phyloP scores from a whole-genome alignment of 2,329 filamentous ascomycete genomes.

The Arachnomyces sp. region DNA sequence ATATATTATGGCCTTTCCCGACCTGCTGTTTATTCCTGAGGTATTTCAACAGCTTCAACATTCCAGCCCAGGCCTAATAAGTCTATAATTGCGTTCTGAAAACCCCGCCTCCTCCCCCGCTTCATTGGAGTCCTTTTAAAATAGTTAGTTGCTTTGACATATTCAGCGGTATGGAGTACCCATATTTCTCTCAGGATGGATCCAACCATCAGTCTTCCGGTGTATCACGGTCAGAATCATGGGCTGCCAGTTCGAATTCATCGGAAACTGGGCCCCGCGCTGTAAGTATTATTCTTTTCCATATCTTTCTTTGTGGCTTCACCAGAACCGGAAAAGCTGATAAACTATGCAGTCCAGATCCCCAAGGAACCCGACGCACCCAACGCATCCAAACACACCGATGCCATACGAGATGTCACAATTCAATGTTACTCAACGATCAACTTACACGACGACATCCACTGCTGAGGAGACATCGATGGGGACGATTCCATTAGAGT shows the following conservation, averaged over 20 bases:
- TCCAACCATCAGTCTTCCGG: too few species aligned
- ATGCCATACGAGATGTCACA: slow-evolving; percentile 17
- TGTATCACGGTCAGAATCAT: background rate
- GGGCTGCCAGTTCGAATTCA: slow-evolving; percentile 17
- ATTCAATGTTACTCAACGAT: slow-evolving; percentile 13
- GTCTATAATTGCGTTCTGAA: too few species aligned
- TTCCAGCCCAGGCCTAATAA: too few species aligned
- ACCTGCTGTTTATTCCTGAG: too few species aligned
- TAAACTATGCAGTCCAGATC: too few species aligned
- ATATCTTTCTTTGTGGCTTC: slow-evolving; percentile 1
- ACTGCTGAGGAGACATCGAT: slow-evolving; percentile 1
- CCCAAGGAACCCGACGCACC: slow-evolving; percentile 15
- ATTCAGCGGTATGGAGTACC: too few species aligned
- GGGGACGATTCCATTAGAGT: slow-evolving; percentile 19
- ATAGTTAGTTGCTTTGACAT: too few species aligned
- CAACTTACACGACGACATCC: slow-evolving; percentile 9
- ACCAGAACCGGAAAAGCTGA: slow-evolving; percentile 1
- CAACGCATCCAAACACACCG: slow-evolving; percentile 11
- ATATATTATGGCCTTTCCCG: too few species aligned
- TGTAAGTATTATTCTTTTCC: slow-evolving; percentile 11
- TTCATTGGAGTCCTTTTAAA: too few species aligned
- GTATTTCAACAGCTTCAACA: too few species aligned
- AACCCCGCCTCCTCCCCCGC: too few species aligned
- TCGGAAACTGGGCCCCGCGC: slow-evolving; percentile 17
- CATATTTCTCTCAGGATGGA: too few species aligned